phyloP scores from a whole-genome alignment of 75 land plant species.

The Pseudotsuga menziesii region DNA sequence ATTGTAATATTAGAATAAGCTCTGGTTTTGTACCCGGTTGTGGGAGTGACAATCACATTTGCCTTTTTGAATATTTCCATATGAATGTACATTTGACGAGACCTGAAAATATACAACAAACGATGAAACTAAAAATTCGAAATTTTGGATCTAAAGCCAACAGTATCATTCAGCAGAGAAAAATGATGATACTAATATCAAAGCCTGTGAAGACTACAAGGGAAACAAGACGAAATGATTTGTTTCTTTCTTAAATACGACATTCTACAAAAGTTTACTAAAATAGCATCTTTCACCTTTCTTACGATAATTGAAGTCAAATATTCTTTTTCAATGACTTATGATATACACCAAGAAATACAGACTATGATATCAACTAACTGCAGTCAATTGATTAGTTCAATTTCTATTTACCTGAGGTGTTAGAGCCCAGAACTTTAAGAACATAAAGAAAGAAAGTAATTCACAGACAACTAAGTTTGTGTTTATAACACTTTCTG shows the following conservation, averaged over 20 bases:
- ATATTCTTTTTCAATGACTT: too few species aligned
- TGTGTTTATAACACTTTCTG: too few species aligned
- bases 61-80: constrained; percentile 62
- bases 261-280: neutral
- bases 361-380: neutral
- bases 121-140: neutral
- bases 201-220: neutral
- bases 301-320: too few species aligned
- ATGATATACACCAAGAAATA: neutral
- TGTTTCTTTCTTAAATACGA: neutral
- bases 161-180: neutral
- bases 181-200: neutral
- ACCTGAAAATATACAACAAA: constrained; percentile 33
- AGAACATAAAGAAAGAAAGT: too few species aligned
- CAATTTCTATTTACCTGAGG: neutral
- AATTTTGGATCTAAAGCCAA: neutral
- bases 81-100: constrained; percentile 71
- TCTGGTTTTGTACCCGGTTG: constrained; percentile 48
- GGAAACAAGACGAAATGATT: neutral
- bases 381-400: neutral
- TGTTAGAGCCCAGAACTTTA: neutral
- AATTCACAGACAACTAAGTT: too few species aligned
- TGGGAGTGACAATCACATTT: constrained; percentile 78
- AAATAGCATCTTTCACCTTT: too few species aligned
- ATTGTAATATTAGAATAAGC: neutral